Base-by-base conservation (phyloP, 441 rosid species). In the Croton laevigatus region DNA sequence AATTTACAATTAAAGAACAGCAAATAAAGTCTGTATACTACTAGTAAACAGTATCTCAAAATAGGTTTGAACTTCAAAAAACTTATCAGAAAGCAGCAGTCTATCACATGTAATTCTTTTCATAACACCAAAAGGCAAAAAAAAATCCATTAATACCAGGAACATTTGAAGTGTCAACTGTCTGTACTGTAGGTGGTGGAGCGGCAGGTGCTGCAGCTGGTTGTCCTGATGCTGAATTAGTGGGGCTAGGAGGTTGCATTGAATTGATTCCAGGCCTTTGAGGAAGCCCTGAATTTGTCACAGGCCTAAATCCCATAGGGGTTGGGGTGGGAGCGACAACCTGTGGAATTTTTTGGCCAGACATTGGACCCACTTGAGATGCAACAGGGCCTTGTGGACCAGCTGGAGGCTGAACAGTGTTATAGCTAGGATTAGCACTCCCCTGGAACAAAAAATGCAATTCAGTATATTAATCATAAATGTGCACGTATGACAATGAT, bases 161-260 rank as follows among this genome's bases (percentile, higher is more conserved):
- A 38, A 94, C 98, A 62, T 79, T 94, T 73, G 94, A 87, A 57
- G 93, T 91, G 80, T 96, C 90, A 62, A 81, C 99, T 10, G 95
- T 91, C 82, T 92, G 98, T 66, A 90, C 87, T 6, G 99, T 96
- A 59, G 98, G 89, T 73, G 91, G 98, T 37, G 91, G 90, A 77
- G 93, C 89, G 71, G 90, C 81, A 73, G 96, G 92, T 19, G 85
- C 51, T 45, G 71, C 87, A 73, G 85, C 79, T 77, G 87, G 82
- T 77, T 89, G 96, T 34, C 55, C 75, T 51, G 88, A 32, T 72
- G 85, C 79, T 42, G 87, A 69, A 71, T 86, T 89, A 72, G 86
- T 83, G 76, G 97, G 93, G 73, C 87, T 89, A 38, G 87, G 75
- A 51, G 93, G 92, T 74, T 93, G 98, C 90, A 83, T 80, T 64